Conservation (phyloP, 2,329 filamentous ascomycete species). For the Verticillium albo-atrum region DNA sequence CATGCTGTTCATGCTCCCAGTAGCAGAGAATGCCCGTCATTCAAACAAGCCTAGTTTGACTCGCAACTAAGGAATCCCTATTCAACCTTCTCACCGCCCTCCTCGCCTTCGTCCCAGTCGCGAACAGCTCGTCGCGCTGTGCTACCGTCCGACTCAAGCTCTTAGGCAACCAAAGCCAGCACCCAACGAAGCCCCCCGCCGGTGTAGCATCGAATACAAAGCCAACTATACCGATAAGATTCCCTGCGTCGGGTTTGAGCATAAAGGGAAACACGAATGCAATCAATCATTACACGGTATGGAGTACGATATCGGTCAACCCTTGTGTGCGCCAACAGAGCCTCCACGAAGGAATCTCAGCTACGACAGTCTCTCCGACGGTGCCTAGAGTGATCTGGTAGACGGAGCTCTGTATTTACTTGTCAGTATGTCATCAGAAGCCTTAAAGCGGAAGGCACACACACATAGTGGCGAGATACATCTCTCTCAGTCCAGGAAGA, state of each 20-base stretch:
- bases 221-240: slow-evolving; percentile 33
- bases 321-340: not conserved
- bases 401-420: not conserved
- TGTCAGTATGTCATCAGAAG: not conserved
- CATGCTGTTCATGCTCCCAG: too few relatives aligned
- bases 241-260: slow-evolving; percentile 33
- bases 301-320: not conserved
- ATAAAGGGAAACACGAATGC: slow-evolving; percentile 43
- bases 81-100: too few relatives aligned
- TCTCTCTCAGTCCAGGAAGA: not conserved
- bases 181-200: slow-evolving; percentile 24
- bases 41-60: too few relatives aligned
- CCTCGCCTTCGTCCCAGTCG: too few relatives aligned
- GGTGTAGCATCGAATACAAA: slow-evolving; percentile 31
- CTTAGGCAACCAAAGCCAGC: slow-evolving; percentile 45
- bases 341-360: not conserved
- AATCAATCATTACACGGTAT: slow-evolving; percentile 20
- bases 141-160: slow-evolving; percentile 39
- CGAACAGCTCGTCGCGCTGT: too few relatives aligned
- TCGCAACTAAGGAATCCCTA: too few relatives aligned
- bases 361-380: not conserved
- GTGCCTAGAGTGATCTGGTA: not conserved
- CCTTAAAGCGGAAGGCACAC: not conserved
- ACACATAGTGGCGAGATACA: not conserved
- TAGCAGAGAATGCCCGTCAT: too few relatives aligned